Evolutionary conservation across 2,329 filamentous ascomycete species (phyloP), one percentile per base, ranked within the genome.

Genomic region (Aspergillus japonicus): DNA sequence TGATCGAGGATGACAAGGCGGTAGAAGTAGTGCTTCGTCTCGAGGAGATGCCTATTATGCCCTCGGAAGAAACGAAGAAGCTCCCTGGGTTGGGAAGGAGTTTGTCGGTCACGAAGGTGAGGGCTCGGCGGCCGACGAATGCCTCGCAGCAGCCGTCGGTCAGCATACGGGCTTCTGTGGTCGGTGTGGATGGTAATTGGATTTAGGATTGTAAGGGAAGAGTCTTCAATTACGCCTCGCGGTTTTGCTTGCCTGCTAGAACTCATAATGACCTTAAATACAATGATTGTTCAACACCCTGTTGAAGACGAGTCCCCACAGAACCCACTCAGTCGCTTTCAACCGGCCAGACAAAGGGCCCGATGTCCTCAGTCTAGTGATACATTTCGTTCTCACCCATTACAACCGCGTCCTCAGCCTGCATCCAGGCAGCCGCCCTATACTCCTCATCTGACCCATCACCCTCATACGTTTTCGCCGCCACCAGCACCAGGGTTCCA

Each of bases 1-100:
- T 82, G 7, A 77, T 78, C 42, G 80, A 82, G 58, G 78, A 82
- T 57, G 75, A 79, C 49, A 78, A 78, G 57, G 78, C 77, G 1
- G 69, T 75, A n/a, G 72, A 66, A 11, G 64, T 74, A 14, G 66
- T 71, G 5, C 59, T 71, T 23, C 67, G 66, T 26, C 52, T 71
- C 42, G 67, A 71, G 23, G 50, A 57, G 14, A 56, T 57, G 5
- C 19, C 5, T 7, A 10, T 16, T 4, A 6, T 44, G 14, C 16
- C 39, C 14, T 24, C 61, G 2, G 5, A 50, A 14, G 33, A 44
- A 12, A 19, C 5, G 4, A 19, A n/a, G 10, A 6, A 12, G 23
- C 21, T 11, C 23, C 5, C 48, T 2, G 48, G 48, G 4, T 26
- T 63, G 26, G 58, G 58, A 5, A 52, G 59, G 31, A 59, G 56